Conservation (phyloP, 495 filamentous ascomycete species). For the Penicillium roqueforti region DNA sequence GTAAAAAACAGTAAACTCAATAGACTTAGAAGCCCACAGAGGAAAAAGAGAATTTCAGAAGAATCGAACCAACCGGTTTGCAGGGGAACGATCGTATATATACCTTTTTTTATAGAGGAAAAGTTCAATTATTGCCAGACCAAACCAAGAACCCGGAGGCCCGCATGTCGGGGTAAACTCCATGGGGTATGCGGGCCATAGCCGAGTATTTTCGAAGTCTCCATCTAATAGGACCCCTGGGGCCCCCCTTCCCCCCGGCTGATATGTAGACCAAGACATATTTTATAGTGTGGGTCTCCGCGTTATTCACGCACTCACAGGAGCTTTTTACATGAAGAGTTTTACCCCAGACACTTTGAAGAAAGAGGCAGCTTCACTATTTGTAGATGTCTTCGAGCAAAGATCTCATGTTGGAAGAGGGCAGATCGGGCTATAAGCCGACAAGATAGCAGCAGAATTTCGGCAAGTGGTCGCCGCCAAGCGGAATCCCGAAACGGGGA, state of each 20-base stretch:
- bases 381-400: neutral
- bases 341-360: too few species aligned
- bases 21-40: neutral
- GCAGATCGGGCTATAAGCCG: neutral
- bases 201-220: neutral
- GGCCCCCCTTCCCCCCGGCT: neutral
- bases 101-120: neutral
- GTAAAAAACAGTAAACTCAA: neutral
- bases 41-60: too few species aligned
- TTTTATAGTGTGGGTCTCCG: neutral
- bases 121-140: too few species aligned
- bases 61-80: neutral
- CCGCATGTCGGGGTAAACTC: conserved; percentile 1
- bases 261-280: neutral
- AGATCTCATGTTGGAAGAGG: too few species aligned
- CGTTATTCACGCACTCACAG: neutral
- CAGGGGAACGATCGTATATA: neutral
- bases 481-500: neutral
- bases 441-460: neutral
- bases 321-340: too few species aligned
- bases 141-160: neutral
- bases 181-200: neutral
- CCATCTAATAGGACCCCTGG: neutral
- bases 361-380: neutral
- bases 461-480: neutral